Conservation (phyloP, 352 stramenopile genomes). For the Globisporangium sylvaticum region DNA sequence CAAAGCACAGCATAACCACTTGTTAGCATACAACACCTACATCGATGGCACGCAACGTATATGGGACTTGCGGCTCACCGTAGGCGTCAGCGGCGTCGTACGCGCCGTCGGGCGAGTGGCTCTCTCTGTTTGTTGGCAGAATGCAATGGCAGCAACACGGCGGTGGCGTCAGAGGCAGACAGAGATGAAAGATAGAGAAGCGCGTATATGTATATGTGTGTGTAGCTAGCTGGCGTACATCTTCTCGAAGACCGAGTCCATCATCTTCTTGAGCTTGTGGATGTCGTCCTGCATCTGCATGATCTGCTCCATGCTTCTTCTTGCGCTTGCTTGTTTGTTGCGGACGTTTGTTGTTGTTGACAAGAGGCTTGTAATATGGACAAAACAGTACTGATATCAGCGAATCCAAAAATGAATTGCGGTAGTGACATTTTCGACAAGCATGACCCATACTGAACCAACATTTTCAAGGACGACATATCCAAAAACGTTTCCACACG, state of each 20-base stretch:
- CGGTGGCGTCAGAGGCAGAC: too few relatives aligned
- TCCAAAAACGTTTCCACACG: neutral
- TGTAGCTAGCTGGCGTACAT: constrained; percentile 37
- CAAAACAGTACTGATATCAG: neutral
- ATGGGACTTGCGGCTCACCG: constrained; percentile 26
- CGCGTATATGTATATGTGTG: neutral
- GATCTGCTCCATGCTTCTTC: constrained; percentile 76
- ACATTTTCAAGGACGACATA: too few relatives aligned
- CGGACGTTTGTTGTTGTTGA: neutral
- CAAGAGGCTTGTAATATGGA: neutral
- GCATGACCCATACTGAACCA: too few relatives aligned
- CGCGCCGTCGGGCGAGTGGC: constrained; percentile 44
- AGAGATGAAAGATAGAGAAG: neutral
- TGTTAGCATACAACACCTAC: neutral
- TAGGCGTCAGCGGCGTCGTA: constrained; percentile 81
- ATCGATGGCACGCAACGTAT: neutral
- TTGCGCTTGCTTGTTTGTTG: neutral
- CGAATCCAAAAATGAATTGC: neutral
- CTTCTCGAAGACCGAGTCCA: constrained; percentile 84
- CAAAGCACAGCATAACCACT: neutral
- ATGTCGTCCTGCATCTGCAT: constrained; percentile 91
- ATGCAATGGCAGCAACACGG: neutral
- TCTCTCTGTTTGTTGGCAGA: constrained; percentile 31
- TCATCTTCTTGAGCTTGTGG: constrained; percentile 91
- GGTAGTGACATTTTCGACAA: too few relatives aligned